Percentiles rank a stretch among this genome's conserved stretches.
phyloP scores from a whole-genome alignment of 2,329 filamentous ascomycete genomes.

The Botryotinia calthae region DNA sequence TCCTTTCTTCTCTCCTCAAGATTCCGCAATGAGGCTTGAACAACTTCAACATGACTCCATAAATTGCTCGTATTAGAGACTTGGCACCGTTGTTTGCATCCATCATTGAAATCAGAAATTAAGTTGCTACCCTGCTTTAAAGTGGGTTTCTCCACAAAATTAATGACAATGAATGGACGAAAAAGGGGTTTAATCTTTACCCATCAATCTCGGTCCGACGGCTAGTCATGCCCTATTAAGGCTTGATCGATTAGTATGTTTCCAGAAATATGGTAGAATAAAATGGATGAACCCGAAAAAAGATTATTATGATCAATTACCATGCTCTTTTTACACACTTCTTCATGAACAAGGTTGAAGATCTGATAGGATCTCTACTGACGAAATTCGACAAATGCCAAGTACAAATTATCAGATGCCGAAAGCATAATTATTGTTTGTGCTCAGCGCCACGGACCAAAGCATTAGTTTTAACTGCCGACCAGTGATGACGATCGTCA shows the following conservation, averaged over 20 bases:
- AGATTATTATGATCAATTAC: too few species aligned
- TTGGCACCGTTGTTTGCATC: background rate
- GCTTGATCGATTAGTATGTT: background rate
- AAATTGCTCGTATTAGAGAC: constrained; percentile 1
- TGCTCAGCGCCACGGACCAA: background rate
- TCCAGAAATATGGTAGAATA: constrained; percentile 1
- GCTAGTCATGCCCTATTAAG: background rate
- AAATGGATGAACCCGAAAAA: background rate
- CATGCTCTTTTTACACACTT: background rate
- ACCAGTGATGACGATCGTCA: background rate
- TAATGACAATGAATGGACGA: background rate
- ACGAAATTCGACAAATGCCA: background rate
- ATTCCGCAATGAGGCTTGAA: constrained; percentile 5
- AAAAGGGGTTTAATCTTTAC: background rate
- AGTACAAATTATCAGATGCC: background rate
- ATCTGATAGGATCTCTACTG: background rate
- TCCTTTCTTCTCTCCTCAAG: background rate
- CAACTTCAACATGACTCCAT: background rate
- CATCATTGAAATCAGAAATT: background rate
- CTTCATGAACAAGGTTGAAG: background rate
- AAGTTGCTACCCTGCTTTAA: background rate
- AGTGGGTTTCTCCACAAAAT: background rate
- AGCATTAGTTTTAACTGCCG: background rate
- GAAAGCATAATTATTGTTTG: background rate
- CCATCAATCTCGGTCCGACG: background rate